Conservation (phyloP, 768 basidiomycete genomes). For the Holtermanniella nyarrowii region DNA sequence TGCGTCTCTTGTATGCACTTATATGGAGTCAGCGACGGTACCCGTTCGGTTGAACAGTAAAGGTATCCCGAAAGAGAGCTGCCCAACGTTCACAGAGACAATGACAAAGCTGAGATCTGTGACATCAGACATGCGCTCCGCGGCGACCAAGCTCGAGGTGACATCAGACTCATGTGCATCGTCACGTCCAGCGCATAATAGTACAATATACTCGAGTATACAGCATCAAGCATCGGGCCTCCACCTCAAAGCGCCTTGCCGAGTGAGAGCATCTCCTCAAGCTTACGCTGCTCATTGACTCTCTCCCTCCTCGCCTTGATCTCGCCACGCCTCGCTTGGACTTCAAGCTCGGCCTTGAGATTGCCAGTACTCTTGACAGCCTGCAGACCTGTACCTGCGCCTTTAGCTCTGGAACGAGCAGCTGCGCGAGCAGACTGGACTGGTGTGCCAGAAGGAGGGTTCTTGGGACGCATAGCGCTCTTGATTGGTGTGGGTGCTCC, state of each 20-base stretch:
- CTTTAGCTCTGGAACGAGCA: conserved; percentile 7
- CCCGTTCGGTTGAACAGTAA: too few relatives aligned
- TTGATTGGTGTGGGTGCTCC: neutral
- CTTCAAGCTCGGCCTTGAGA: conserved; percentile 19
- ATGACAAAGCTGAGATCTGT: too few relatives aligned
- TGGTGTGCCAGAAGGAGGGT: neutral
- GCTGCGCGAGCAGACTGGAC: neutral
- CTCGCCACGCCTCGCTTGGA: conserved; percentile 15
- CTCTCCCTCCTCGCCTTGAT: conserved; percentile 25
- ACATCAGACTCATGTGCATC: too few relatives aligned
- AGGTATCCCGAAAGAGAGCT: too few relatives aligned
- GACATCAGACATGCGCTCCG: too few relatives aligned
- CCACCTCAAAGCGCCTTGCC: neutral
- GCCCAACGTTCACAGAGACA: too few relatives aligned
- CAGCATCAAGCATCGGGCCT: too few relatives aligned
- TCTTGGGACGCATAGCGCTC: neutral
- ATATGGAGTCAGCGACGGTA: too few relatives aligned
- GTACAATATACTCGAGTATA: too few relatives aligned
- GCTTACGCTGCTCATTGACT: conserved; percentile 21
- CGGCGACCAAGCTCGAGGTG: too few relatives aligned
- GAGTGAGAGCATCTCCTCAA: conserved; percentile 23
- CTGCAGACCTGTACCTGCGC: conserved; percentile 8
- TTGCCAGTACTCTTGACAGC: conserved; percentile 22
- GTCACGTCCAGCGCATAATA: too few relatives aligned
- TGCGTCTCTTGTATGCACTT: too few relatives aligned